Evolutionary conservation across 768 basidiomycete genomes (phyloP).

Genomic region (Tylopilus sp.): DNA sequence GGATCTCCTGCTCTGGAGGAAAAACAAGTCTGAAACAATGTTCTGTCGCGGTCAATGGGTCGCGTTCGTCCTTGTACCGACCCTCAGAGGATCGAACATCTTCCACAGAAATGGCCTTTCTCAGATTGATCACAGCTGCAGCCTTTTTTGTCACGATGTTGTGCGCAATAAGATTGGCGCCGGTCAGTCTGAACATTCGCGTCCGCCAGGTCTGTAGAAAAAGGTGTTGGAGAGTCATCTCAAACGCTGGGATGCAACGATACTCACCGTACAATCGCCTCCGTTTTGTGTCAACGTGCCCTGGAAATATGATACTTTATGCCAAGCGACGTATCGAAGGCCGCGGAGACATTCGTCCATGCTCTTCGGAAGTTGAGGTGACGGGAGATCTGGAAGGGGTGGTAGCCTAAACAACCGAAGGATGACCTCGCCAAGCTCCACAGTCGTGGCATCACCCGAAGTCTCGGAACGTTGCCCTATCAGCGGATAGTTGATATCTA

Average conservation of each 20-base stretch:
- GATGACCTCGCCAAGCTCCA: conserved; percentile 83
- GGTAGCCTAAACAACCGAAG: conserved; percentile 90
- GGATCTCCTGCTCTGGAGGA: conserved; percentile 70
- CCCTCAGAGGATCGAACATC: conserved; percentile 67
- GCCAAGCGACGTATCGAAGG: conserved; percentile 87
- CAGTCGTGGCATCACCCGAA: conserved; percentile 50
- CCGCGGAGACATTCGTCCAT: conserved; percentile 91
- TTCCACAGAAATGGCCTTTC: conserved; percentile 73
- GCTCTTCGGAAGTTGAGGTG: conserved; percentile 81
- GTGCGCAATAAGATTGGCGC: conserved; percentile 82
- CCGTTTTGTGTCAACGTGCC: conserved; percentile 91
- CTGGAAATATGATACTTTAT: conserved; percentile 91
- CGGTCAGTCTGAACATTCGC: conserved; percentile 79
- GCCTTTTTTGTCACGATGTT: conserved; percentile 92
- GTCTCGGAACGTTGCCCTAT: conserved; percentile 69
- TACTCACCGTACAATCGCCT: conserved; percentile 84
- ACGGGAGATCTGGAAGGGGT: conserved; percentile 78
- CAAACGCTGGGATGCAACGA: neutral
- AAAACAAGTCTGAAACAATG: conserved; percentile 85
- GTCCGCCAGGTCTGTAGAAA: conserved; percentile 69
- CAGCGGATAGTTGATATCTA: conserved; percentile 79
- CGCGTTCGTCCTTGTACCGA: conserved; percentile 51
- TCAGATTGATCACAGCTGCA: conserved; percentile 86
- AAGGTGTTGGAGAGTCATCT: neutral
- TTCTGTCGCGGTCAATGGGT: conserved; percentile 66